Conservation (phyloP, 768 basidiomycete genomes). For the Russula abietina region DNA sequence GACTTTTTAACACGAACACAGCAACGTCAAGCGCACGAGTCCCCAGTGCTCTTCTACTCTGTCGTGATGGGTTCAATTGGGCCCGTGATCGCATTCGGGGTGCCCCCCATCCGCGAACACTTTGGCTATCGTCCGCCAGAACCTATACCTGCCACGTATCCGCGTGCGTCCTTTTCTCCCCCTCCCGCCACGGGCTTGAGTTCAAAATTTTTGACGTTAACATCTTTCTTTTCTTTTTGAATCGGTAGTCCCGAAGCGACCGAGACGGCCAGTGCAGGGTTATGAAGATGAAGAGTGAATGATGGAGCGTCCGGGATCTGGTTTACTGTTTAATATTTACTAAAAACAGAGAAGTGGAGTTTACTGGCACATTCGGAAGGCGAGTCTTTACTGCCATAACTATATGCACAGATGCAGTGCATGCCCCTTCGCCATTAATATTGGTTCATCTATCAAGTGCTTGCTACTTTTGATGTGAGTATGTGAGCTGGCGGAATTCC, state of each 20-base stretch:
- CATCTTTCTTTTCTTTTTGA: neutral
- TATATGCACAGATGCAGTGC: neutral
- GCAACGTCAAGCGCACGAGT: slow-evolving; percentile 90
- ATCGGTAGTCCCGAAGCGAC: slow-evolving; percentile 58
- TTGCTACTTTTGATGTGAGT: no score
- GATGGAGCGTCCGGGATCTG: neutral
- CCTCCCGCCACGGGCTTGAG: neutral
- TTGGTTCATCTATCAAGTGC: no score
- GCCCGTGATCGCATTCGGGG: slow-evolving; percentile 61
- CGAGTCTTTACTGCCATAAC: neutral
- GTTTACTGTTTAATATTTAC: neutral
- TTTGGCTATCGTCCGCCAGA: slow-evolving; percentile 68
- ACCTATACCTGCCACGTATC: slow-evolving; percentile 69
- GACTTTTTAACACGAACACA: slow-evolving; percentile 30
- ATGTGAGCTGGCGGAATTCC: neutral
- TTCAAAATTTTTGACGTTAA: neutral
- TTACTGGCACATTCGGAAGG: no score
- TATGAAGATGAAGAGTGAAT: slow-evolving; percentile 56
- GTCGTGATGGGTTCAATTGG: slow-evolving; percentile 68
- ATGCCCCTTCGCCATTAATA: no score
- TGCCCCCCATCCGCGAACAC: slow-evolving; percentile 76
- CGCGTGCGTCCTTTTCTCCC: slow-evolving; percentile 48
- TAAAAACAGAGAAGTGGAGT: no score
- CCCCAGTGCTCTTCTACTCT: slow-evolving; percentile 87
- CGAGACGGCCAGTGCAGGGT: slow-evolving; percentile 61